phyloP scores from a whole-genome alignment of 768 basidiomycete genomes.

The Tricholoma matsutake region DNA sequence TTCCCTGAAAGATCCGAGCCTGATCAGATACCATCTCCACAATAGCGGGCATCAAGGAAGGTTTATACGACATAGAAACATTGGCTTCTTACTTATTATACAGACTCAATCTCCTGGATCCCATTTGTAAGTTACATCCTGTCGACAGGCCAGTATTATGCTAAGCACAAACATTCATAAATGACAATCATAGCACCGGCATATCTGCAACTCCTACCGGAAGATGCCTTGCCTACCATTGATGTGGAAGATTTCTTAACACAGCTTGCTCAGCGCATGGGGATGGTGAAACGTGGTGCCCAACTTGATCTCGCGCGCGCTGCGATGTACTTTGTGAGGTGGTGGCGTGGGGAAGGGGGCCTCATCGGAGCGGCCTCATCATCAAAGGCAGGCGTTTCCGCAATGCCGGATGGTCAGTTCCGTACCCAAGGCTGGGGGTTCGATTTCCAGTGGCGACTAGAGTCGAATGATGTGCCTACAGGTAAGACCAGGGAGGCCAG shows the following conservation, averaged over 20 bases:
- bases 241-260: slow-evolving; percentile 67
- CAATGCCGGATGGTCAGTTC: slow-evolving; percentile 4
- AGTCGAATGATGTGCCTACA: slow-evolving; percentile 24
- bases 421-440: slow-evolving; percentile 75
- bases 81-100: slow-evolving; percentile 86
- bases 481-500: slow-evolving; percentile 21
- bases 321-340: slow-evolving; percentile 76
- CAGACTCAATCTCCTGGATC: slow-evolving; percentile 76
- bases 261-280: slow-evolving; percentile 67
- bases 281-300: slow-evolving; percentile 81
- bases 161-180: not conserved
- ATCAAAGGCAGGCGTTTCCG: slow-evolving; percentile 14
- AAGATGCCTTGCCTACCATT: slow-evolving; percentile 51
- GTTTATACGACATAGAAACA: slow-evolving; percentile 80
- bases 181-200: slow-evolving; percentile 50
- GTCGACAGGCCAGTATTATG: slow-evolving; percentile 5
- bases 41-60: slow-evolving; percentile 91
- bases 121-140: slow-evolving; percentile 50
- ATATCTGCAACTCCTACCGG: slow-evolving; percentile 61
- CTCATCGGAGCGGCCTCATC: slow-evolving; percentile 47
- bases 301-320: slow-evolving; percentile 68
- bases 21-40: slow-evolving; percentile 13
- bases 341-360: slow-evolving; percentile 82
- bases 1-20: slow-evolving; percentile 14
- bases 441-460: slow-evolving; percentile 70